Evolutionary conservation across 441 rosid species (phyloP), one percentile per base, ranked within the genome.

Genomic region (Jatropha podagrica): DNA sequence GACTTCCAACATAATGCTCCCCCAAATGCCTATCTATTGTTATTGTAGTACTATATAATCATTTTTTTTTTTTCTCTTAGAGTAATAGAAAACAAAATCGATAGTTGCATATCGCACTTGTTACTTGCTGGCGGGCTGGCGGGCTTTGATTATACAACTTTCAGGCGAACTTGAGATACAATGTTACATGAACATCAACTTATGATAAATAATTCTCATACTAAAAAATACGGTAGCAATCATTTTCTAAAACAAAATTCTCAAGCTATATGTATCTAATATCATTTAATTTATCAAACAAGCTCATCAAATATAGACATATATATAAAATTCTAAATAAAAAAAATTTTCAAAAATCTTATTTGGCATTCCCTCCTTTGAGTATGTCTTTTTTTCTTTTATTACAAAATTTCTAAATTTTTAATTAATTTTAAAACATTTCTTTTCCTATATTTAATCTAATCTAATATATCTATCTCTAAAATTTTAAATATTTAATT

Each of bases 1-100:
- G 72, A 18, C 27, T 68, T 52, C 68, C 42, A 12, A 72, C 49
- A 15, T 66, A 64, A 67, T 14, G 67, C 51, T 58, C 32, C 38
- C 20, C 11, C 62, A 27, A 12, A 0, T 59, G 52, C 42, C 14
- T 44, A 37, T 6, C 52, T 54, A 8, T 5, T 17, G 12, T 26
- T 23, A 38, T 14, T 26, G 32, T 32, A 27, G 42, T 41, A 49
- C 44, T 14, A 58, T 3, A 17, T 41, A 65, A 51, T 52, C 23
- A 26, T 27, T 26, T 3, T 38, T 41, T 65, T 42, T 44, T 44
- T 44, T 44, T 8, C 20, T 32, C 13, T 49, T 73, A 37, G 12
- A 37, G 10, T 6, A 32, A 38, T n/a, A 49, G 17, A 3, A 17
- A 27, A 0, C 9, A 18, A 38, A 62, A 52, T 46, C 5, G 17